Base-by-base conservation (phyloP, 2,329 filamentous ascomycete genomes). In the Colletotrichum liaoningense region DNA sequence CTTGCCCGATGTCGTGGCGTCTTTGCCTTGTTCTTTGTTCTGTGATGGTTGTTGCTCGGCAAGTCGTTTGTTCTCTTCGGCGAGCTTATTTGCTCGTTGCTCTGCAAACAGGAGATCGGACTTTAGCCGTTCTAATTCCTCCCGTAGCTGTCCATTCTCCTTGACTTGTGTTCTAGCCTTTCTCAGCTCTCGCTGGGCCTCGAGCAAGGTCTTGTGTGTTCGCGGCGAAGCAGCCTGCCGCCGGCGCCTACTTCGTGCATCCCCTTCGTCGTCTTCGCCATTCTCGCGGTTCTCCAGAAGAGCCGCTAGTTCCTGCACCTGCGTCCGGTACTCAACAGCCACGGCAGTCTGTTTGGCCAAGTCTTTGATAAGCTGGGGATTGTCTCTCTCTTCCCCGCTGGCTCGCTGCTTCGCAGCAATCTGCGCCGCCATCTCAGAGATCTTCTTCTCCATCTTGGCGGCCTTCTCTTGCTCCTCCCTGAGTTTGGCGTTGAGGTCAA, bases 401-500 rank as follows among this genome's bases (percentile, higher is more conserved):
- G 78, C 79, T 52, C 80, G 81, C 19, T 49, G 42, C 28, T 79
- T 79, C 1, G 82, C 79, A 0, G 84, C 79, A 70, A 93, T 87
- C 73, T 91, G 88, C 6, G 87, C 85, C 66, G 91, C 88, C 72
- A 94, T 84, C 68, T 92, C 87, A 2, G 88, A 85, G 65, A 92
- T 87, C 77, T 86, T 88, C 72, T 86, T 85, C 79, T 95, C 93
- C 84, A 94, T 91, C 67, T 86, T 83, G 35, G 87, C 83, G 30
- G 93, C 90, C 78, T 89, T 93, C 74, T 88, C 87, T 75, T 92
- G 91, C 79, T 95, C 93, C 72, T 93, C 90, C 73, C 88, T 88
- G 46, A 96, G 87, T 77, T 91, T 89, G 73, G 91, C 89, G 26
- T 88, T 87, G 63, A 95, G 83, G 69, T 93, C 88, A 30, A 89